Percentiles rank a stretch among this genome's conserved stretches.
phyloP scores from a whole-genome alignment of 2,329 filamentous ascomycete genomes.

The Penicillium sp. region DNA sequence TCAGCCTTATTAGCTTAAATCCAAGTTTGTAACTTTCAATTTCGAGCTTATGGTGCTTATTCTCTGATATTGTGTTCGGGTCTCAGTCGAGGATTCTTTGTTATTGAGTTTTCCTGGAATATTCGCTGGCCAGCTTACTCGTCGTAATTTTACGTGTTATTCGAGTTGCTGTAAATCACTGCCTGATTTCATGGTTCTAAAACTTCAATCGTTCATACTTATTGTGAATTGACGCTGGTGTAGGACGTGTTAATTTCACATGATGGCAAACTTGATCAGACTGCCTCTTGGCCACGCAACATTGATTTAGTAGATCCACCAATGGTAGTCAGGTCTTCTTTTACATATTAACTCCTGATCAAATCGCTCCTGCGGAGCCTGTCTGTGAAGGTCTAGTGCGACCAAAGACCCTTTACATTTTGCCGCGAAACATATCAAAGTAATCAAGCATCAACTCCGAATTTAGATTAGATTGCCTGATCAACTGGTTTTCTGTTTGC shows the following conservation, averaged over 20 bases:
- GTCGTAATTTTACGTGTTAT: too few species aligned
- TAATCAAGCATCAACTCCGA: background rate
- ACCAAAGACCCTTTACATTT: background rate
- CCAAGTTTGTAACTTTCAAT: background rate
- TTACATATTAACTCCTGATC: background rate
- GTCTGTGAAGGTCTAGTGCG: background rate
- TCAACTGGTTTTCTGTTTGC: too few species aligned
- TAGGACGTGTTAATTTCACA: background rate
- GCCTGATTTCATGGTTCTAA: too few species aligned
- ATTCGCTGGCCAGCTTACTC: background rate
- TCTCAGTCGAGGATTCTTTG: background rate
- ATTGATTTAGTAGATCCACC: background rate
- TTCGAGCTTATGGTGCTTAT: background rate
- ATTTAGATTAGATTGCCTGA: background rate
- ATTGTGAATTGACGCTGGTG: too few species aligned
- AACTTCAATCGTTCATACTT: too few species aligned
- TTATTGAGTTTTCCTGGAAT: background rate
- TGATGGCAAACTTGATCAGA: background rate
- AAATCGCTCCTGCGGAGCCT: background rate
- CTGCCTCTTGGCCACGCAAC: background rate
- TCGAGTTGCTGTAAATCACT: too few species aligned
- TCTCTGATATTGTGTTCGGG: background rate
- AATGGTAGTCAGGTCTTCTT: background rate
- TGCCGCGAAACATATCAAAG: background rate
- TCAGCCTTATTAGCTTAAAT: background rate